phyloP scores from a whole-genome alignment of 164 flowering plant genomes.

The Pachysandra terminalis region DNA sequence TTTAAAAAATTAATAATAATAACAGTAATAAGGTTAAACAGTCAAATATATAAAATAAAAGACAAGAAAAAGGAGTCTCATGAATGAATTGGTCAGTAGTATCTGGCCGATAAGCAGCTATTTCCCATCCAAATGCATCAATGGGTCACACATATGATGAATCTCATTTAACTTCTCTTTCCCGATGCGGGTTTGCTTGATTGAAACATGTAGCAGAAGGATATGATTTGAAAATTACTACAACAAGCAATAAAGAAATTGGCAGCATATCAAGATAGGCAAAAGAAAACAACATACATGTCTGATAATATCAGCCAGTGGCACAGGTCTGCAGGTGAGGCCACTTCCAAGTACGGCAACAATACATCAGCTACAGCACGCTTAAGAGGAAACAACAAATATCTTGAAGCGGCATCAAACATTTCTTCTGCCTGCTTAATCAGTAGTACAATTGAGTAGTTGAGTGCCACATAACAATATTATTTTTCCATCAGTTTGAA shows the following conservation, averaged over 20 bases:
- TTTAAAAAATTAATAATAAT: background rate
- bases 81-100: background rate
- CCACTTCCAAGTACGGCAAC: constrained; percentile 78
- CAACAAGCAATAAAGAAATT: constrained; percentile 3
- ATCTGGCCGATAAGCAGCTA: background rate
- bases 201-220: background rate
- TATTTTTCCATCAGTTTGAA: background rate
- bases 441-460: constrained; percentile 5
- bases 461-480: background rate
- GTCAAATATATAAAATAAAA: too few species aligned
- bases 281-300: constrained; percentile 46
- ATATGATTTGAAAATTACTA: background rate
- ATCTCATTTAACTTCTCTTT: too few species aligned
- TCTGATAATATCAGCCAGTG: constrained; percentile 89
- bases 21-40: background rate
- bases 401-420: constrained; percentile 98
- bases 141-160: too few species aligned
- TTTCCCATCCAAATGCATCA: background rate
- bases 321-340: constrained; percentile 81
- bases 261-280: background rate
- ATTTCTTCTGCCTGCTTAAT: constrained; percentile 81
- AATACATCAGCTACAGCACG: constrained; percentile 95
- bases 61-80: background rate
- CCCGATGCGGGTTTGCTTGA: background rate
- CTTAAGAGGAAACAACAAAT: constrained; percentile 88